A percentile compares a stretch with the other conserved stretches of the same genome.
These are phyloP conservation scores for Neofusicoccum sp. DNA, from an alignment of 2,329 filamentous ascomycete species.

Conservation along the genomic window DNA sequence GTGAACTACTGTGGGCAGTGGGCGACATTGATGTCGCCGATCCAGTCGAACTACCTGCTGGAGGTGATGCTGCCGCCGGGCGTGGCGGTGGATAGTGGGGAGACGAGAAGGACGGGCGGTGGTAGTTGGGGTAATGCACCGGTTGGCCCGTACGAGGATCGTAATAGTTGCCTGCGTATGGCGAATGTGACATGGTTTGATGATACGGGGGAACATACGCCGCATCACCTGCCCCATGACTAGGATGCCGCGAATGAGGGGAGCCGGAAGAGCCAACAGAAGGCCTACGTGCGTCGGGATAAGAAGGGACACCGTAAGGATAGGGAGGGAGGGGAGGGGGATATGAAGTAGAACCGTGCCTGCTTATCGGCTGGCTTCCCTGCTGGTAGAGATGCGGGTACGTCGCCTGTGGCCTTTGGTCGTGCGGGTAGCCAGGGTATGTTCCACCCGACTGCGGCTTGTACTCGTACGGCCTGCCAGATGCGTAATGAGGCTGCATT, in stretches of 20 bases:
- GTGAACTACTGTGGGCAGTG: not conserved
- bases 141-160: not conserved
- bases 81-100: not conserved
- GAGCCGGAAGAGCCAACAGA: slow-evolving; percentile 2
- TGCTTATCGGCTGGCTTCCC: not conserved
- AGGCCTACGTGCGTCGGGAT: not conserved
- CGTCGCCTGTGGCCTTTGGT: not conserved
- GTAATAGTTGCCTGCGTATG: not conserved
- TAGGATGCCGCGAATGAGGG: not conserved
- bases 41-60: not conserved
- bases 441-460: slow-evolving; percentile 4
- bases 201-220: slow-evolving; percentile 8
- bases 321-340: slow-evolving; percentile 1
- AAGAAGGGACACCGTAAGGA: not conserved
- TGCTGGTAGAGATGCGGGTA: not conserved
- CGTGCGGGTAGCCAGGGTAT: not conserved
- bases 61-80: not conserved
- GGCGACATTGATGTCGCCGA: slow-evolving; percentile 8
- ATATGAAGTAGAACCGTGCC: not conserved
- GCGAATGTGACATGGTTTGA: not conserved
- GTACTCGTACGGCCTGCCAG: slow-evolving; percentile 17
- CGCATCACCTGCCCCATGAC: not conserved
- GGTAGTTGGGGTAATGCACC: slow-evolving; percentile 11
- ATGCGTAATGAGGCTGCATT: slow-evolving; percentile 3
- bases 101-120: slow-evolving; percentile 9